These are phyloP conservation scores for Mycena albidolilacea DNA, from an alignment of 768 basidiomycete species.

Conservation along the genomic window DNA sequence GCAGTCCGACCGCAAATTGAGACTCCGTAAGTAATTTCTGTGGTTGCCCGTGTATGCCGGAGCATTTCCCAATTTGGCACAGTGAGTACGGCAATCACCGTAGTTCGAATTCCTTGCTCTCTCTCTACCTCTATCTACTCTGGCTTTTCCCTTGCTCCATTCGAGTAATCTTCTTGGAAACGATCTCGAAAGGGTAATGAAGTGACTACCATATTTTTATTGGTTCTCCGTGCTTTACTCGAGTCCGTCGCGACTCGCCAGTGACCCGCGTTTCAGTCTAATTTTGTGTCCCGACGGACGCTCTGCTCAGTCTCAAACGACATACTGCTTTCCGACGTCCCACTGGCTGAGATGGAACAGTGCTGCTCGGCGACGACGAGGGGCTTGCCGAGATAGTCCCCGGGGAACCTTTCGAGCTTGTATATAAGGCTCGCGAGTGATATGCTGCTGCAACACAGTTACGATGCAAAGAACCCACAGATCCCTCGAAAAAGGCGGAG, in stretches of 20 bases:
- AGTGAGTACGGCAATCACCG: too few relatives aligned
- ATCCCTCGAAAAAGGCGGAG: constrained; percentile 29
- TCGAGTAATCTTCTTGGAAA: too few relatives aligned
- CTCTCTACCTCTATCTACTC: too few relatives aligned
- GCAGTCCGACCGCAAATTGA: too few relatives aligned
- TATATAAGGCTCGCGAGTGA: background rate
- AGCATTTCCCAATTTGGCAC: too few relatives aligned
- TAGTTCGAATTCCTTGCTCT: too few relatives aligned
- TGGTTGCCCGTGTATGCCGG: too few relatives aligned
- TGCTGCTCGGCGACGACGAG: background rate
- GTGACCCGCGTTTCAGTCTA: background rate
- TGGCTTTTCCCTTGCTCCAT: too few relatives aligned
- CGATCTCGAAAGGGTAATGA: too few relatives aligned
- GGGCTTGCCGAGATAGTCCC: background rate
- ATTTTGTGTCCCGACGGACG: background rate
- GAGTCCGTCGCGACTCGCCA: background rate
- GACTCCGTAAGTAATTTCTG: too few relatives aligned
- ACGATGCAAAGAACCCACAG: constrained; percentile 11
- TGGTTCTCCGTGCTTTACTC: too few relatives aligned
- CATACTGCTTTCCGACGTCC: background rate
- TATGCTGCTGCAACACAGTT: background rate
- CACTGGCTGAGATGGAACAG: background rate
- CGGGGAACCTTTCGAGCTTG: background rate
- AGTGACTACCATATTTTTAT: too few relatives aligned
- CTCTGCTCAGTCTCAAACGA: background rate